A percentile compares a stretch with the other conserved stretches of the same genome.
These are phyloP conservation scores for Saccharomycodes ludwigii DNA, from an alignment of 805 yeast genomes.

Conservation along the genomic window DNA sequence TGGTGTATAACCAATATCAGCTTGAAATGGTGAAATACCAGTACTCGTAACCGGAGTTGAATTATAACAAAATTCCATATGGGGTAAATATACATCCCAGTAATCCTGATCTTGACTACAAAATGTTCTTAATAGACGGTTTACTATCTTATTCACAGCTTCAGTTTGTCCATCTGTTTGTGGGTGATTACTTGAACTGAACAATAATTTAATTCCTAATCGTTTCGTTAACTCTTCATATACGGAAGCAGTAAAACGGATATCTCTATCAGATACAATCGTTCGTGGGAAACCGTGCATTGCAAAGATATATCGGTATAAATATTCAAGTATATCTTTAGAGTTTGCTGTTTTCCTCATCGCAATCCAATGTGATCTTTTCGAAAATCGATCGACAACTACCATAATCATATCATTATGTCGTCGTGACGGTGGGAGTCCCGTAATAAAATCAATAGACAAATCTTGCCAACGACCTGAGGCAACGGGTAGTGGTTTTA, in stretches of 20 bases:
- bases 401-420: conserved; percentile 8
- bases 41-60: conserved; percentile 1
- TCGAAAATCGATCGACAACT: conserved; percentile 10
- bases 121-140: conserved; percentile 1
- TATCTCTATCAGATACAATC: conserved; percentile 4
- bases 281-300: conserved; percentile 9
- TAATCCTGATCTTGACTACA: neutral
- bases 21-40: conserved; percentile 5
- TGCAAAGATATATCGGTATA: conserved; percentile 7
- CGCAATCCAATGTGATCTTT: conserved; percentile 9
- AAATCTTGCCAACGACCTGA: conserved; percentile 11
- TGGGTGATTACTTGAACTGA: conserved; percentile 2
- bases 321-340: conserved; percentile 7
- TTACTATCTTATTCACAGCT: conserved; percentile 1
- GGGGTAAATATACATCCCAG: conserved; percentile 5
- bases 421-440: conserved; percentile 6
- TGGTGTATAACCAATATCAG: conserved; percentile 6
- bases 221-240: conserved; percentile 1
- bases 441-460: conserved; percentile 10
- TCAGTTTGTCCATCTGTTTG: conserved; percentile 6
- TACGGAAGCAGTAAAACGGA: neutral
- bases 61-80: conserved; percentile 5
- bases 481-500: conserved; percentile 7
- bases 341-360: conserved; percentile 8
- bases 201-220: conserved; percentile 1